Evolutionary conservation across 331 rosid genomes (phyloP).

Genomic region (Quercus phellos): DNA sequence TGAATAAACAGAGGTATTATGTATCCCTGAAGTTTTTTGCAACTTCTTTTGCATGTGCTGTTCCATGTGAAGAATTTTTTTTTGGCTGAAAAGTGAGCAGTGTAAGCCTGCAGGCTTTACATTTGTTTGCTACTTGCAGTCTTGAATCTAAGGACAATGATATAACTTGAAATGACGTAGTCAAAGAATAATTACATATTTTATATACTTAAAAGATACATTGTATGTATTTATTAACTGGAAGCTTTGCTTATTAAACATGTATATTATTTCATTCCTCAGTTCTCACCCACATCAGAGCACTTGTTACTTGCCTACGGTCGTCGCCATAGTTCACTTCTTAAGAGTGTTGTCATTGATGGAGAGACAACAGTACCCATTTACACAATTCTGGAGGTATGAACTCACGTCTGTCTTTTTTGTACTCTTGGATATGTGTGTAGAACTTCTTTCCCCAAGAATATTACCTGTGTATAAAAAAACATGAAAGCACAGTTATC

Average conservation of each 20-base stretch:
- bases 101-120: not conserved
- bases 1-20: not conserved
- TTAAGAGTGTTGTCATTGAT: slow-evolving; percentile 50
- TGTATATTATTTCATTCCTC: slow-evolving; percentile 6
- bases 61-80: not conserved
- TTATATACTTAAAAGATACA: not conserved
- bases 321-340: slow-evolving; percentile 56
- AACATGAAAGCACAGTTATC: not conserved
- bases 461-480: not conserved
- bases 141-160: not conserved
- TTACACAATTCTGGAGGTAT: slow-evolving; percentile 61
- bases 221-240: not conserved
- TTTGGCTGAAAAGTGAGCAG: not conserved
- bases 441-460: not conserved
- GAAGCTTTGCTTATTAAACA: not conserved
- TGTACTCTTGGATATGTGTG: not conserved
- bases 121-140: not conserved
- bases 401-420: not conserved
- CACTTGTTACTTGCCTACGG: slow-evolving; percentile 61
- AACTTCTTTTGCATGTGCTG: not conserved
- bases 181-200: not conserved
- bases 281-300: slow-evolving; percentile 65
- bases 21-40: not conserved
- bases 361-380: slow-evolving; percentile 60
- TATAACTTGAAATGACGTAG: not conserved